phyloP scores from a whole-genome alignment of 2,329 filamentous ascomycete genomes.

The Aspergillus versicolor region DNA sequence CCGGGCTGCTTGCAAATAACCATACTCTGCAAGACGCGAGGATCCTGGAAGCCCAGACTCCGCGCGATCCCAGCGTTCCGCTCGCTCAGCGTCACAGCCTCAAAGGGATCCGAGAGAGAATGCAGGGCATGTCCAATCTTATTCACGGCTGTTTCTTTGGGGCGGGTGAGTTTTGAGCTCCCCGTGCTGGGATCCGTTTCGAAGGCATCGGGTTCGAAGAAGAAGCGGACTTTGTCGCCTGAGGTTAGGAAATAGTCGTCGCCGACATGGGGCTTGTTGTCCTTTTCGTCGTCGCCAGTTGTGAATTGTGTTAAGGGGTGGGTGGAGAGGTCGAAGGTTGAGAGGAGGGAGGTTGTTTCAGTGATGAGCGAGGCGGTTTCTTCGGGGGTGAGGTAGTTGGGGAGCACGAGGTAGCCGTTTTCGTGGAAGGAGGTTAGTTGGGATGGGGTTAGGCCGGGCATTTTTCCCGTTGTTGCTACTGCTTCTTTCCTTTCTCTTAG shows the following conservation, averaged over 20 bases:
- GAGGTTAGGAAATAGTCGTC: constrained; percentile 91
- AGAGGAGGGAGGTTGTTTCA: constrained; percentile 73
- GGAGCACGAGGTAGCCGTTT: constrained; percentile 89
- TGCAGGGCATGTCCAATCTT: constrained; percentile 82
- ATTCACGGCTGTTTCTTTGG: constrained; percentile 84
- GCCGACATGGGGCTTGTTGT: constrained; percentile 68
- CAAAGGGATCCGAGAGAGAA: constrained; percentile 66
- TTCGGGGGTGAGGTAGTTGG: constrained; percentile 66
- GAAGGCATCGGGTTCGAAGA: constrained; percentile 96
- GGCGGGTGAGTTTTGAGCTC: constrained; percentile 66
- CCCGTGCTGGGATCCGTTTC: constrained; percentile 30
- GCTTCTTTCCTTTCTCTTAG: background rate
- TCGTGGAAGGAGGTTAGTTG: constrained; percentile 72
- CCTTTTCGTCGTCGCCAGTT: constrained; percentile 68
- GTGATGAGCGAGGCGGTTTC: constrained; percentile 68
- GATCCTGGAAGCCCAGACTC: constrained; percentile 72
- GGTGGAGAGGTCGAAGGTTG: constrained; percentile 71
- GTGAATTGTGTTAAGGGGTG: constrained; percentile 95
- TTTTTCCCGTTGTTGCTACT: constrained; percentile 1
- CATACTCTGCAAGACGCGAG: constrained; percentile 87
- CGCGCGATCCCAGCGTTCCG: constrained; percentile 65
- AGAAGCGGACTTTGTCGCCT: constrained; percentile 91
- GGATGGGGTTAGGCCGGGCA: constrained; percentile 58
- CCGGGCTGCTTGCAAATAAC: constrained; percentile 97
- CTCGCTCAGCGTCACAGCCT: constrained; percentile 45